phyloP scores from a whole-genome alignment of 768 basidiomycete species.

The Daedaleopsis nitida region DNA sequence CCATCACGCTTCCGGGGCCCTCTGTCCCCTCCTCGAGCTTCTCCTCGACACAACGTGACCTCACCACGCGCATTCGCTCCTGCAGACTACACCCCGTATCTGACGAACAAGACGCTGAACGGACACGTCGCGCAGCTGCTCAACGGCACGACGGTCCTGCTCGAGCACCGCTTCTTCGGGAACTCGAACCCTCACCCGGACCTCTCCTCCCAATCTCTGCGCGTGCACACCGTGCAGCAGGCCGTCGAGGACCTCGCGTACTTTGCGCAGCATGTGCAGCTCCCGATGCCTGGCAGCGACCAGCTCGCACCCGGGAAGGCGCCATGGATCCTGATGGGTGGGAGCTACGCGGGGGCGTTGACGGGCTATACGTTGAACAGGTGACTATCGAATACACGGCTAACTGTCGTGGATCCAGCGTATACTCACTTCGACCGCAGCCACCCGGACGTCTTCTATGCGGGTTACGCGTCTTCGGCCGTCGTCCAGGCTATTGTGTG shows the following conservation, averaged over 20 bases:
- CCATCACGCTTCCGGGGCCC: neutral
- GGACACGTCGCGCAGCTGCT: slow-evolving; percentile 67
- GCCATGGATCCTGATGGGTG: slow-evolving; percentile 41
- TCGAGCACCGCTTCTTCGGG: slow-evolving; percentile 79
- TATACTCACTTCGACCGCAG: slow-evolving; percentile 30
- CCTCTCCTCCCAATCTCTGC: slow-evolving; percentile 56
- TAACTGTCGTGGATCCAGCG: neutral
- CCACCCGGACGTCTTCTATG: slow-evolving; percentile 56
- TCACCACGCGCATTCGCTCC: neutral
- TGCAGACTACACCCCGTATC: slow-evolving; percentile 42
- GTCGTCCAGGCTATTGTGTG: slow-evolving; percentile 57
- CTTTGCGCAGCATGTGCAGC: slow-evolving; percentile 62
- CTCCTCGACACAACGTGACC: neutral
- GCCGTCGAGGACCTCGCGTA: slow-evolving; percentile 69
- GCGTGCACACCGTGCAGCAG: slow-evolving; percentile 65
- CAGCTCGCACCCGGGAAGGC: slow-evolving; percentile 51
- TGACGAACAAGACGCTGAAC: slow-evolving; percentile 62
- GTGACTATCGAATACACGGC: slow-evolving; percentile 36
- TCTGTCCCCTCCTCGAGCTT: no score
- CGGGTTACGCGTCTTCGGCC: slow-evolving; percentile 62
- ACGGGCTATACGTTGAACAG: slow-evolving; percentile 67
- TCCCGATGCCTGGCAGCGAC: slow-evolving; percentile 67
- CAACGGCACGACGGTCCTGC: slow-evolving; percentile 59
- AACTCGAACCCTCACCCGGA: slow-evolving; percentile 65
- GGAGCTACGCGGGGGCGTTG: slow-evolving; percentile 41